A percentile compares a stretch with the other conserved stretches of the same genome.
These are phyloP conservation scores for Aspergillus tubingensis DNA, from an alignment of 2,329 filamentous ascomycete species.

Conservation along the genomic window DNA sequence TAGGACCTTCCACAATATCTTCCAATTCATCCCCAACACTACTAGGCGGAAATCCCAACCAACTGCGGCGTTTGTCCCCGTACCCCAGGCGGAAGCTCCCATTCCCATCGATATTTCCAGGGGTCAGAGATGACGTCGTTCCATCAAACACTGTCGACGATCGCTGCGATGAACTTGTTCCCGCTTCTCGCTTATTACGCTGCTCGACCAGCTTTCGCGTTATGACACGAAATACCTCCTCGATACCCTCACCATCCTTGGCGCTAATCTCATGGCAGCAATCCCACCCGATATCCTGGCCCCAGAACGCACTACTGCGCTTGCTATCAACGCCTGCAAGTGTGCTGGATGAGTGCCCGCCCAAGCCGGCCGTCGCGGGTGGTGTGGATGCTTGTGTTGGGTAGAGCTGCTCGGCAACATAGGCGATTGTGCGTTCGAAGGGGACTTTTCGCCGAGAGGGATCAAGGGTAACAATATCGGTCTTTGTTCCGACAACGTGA, in stretches of 20 bases:
- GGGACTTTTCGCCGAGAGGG: slow-evolving; percentile 78
- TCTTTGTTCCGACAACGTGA: slow-evolving; percentile 93
- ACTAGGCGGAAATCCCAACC: slow-evolving; percentile 62
- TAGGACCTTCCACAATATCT: slow-evolving; percentile 33
- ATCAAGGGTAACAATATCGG: slow-evolving; percentile 84
- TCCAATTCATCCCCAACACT: slow-evolving; percentile 41
- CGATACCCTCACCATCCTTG: slow-evolving; percentile 90
- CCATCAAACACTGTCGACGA: slow-evolving; percentile 47
- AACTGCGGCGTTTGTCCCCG: slow-evolving; percentile 66
- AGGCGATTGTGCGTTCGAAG: slow-evolving; percentile 93
- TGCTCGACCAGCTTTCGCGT: slow-evolving; percentile 83
- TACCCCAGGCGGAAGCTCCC: slow-evolving; percentile 62
- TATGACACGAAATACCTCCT: slow-evolving; percentile 91
- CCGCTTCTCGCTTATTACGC: slow-evolving; percentile 55
- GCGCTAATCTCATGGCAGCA: slow-evolving; percentile 96
- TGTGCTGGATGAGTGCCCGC: slow-evolving; percentile 21
- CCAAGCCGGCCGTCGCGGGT: slow-evolving; percentile 61
- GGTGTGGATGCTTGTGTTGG: slow-evolving; percentile 69
- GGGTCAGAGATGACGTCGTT: slow-evolving; percentile 52
- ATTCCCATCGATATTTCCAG: slow-evolving; percentile 45
- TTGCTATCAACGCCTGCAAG: slow-evolving; percentile 46
- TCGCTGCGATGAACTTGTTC: slow-evolving; percentile 47
- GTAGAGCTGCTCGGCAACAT: slow-evolving; percentile 87
- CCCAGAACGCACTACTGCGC: slow-evolving; percentile 64
- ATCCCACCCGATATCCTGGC: slow-evolving; percentile 91